These are phyloP conservation scores for Theobroma grandiflorum DNA, from an alignment of 441 rosid species.

Conservation along the genomic window DNA sequence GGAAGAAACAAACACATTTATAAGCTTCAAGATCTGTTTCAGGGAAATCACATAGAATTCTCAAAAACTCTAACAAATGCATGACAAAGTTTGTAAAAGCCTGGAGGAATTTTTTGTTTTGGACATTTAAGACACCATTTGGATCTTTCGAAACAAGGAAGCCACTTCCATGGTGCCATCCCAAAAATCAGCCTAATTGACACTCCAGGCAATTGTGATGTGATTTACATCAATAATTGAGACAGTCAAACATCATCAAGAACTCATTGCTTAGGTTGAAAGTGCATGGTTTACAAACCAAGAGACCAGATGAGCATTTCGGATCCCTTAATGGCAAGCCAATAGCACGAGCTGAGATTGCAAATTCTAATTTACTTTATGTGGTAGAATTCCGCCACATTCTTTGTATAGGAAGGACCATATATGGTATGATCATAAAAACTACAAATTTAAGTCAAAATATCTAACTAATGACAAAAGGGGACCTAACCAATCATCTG, in stretches of 20 bases:
- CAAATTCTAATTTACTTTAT: background rate
- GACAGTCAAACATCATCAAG: background rate
- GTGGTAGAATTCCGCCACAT: background rate
- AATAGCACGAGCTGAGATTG: background rate
- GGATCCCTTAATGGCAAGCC: background rate
- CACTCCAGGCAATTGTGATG: background rate
- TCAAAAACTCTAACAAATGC: conserved; percentile 2
- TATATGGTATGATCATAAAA: conserved; percentile 5
- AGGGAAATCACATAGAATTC: conserved; percentile 10
- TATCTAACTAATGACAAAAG: background rate
- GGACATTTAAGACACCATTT: background rate
- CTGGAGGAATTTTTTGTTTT: background rate
- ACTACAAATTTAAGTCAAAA: background rate
- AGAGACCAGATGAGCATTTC: conserved; percentile 4
- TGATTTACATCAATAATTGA: background rate
- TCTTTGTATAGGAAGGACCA: background rate
- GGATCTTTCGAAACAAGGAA: background rate
- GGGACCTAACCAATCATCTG: background rate
- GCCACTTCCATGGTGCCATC: background rate
- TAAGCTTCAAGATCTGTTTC: background rate
- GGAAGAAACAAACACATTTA: conserved; percentile 16
- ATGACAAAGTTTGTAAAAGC: background rate
- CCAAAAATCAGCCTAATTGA: conserved; percentile 10
- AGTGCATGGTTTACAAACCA: background rate
- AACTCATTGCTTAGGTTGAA: background rate